Percentiles rank a stretch among this genome's conserved stretches.
phyloP scores from a whole-genome alignment of 768 basidiomycete species.

The Gymnopilus dilepis region DNA sequence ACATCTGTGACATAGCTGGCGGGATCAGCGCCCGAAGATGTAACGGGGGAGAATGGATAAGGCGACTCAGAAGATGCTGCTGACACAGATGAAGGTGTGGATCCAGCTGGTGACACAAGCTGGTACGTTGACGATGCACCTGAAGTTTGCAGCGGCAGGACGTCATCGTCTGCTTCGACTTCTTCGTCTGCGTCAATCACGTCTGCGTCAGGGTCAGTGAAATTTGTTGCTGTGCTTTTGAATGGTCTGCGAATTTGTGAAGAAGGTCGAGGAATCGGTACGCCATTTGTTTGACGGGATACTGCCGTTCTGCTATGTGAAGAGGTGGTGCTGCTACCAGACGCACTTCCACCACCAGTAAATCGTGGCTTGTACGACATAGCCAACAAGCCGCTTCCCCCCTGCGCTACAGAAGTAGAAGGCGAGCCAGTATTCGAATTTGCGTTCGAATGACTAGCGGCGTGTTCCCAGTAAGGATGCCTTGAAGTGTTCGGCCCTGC shows the following conservation, averaged over 20 bases:
- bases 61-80: conserved; percentile 65
- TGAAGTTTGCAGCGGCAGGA: neutral
- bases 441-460: neutral
- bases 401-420: conserved; percentile 5
- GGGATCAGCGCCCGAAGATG: conserved; percentile 45
- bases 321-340: neutral
- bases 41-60: conserved; percentile 66
- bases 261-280: conserved; percentile 78
- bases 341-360: neutral
- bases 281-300: conserved; percentile 44
- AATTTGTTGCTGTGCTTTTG: conserved; percentile 27
- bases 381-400: conserved; percentile 4
- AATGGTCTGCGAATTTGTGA: conserved; percentile 63
- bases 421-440: conserved; percentile 12
- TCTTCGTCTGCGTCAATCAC: neutral
- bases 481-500: neutral
- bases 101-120: conserved; percentile 47
- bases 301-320: neutral
- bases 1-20: conserved; percentile 64
- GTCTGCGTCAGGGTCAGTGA: conserved; percentile 2
- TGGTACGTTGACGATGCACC: conserved; percentile 6
- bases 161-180: conserved; percentile 7
- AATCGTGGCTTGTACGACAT: conserved; percentile 19
- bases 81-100: conserved; percentile 68
- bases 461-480: neutral